A percentile compares a stretch with the other conserved stretches of the same genome.
phyloP scores from a whole-genome alignment of 192 early-diverging fungal genomes.

The Umbelopsis isabellina region DNA sequence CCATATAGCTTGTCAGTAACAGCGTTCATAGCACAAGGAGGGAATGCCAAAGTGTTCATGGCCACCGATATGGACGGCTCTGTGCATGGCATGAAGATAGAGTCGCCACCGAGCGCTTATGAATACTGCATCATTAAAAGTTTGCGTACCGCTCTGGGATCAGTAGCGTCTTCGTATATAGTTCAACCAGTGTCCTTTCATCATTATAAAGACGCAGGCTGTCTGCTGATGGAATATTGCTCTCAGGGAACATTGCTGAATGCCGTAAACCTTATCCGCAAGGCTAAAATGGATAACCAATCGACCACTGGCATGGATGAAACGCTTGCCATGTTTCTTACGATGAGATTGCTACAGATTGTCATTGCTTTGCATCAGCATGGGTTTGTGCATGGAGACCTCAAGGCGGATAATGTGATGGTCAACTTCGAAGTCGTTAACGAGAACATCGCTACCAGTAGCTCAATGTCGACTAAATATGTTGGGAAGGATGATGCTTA shows the following conservation, averaged over 20 bases:
- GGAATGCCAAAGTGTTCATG: slow-evolving; percentile 13
- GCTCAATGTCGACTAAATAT: background rate
- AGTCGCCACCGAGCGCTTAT: slow-evolving; percentile 29
- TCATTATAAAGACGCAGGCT: slow-evolving; percentile 30
- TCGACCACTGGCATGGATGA: slow-evolving; percentile 22
- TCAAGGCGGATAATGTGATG: slow-evolving; percentile 43
- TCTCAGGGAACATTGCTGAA: slow-evolving; percentile 32
- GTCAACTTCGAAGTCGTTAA: background rate
- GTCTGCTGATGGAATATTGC: slow-evolving; percentile 25
- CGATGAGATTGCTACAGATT: slow-evolving; percentile 23
- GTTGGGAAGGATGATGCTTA: background rate
- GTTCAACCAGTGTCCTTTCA: slow-evolving; percentile 13
- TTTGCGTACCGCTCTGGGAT: background rate
- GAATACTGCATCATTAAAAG: slow-evolving; percentile 40
- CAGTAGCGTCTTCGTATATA: background rate
- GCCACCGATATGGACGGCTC: background rate
- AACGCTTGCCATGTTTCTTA: slow-evolving; percentile 32
- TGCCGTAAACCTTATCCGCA: background rate
- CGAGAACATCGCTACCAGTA: background rate
- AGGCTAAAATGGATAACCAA: background rate
- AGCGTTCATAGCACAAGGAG: slow-evolving; percentile 20
- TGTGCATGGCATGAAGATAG: slow-evolving; percentile 27
- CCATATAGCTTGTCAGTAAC: slow-evolving; percentile 12
- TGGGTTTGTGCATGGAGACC: slow-evolving; percentile 40
- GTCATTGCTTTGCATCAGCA: slow-evolving; percentile 28